phyloP scores from a whole-genome alignment of 2,329 filamentous ascomycete genomes.

The Trichothecium roseum region DNA sequence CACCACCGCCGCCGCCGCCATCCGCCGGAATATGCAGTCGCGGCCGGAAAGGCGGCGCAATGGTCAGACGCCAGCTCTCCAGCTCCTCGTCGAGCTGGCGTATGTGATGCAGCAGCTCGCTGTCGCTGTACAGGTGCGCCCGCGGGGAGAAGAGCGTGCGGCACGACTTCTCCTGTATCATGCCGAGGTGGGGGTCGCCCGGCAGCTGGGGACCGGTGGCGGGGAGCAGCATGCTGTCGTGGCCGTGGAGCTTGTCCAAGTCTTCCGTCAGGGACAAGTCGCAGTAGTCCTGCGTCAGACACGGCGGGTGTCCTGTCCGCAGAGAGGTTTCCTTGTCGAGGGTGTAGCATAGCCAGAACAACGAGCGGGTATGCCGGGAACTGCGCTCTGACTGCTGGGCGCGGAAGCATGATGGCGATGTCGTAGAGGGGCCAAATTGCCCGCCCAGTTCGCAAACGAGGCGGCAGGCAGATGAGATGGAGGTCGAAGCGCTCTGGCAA shows the following conservation, averaged over 20 bases:
- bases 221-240: conserved; percentile 13
- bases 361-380: conserved; percentile 21
- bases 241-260: conserved; percentile 19
- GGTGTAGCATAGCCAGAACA: conserved; percentile 46
- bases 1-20: too few species aligned
- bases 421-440: conserved; percentile 16
- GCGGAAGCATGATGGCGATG: too few species aligned
- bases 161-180: conserved; percentile 40
- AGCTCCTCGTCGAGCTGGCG: conserved; percentile 46
- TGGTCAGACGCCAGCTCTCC: conserved; percentile 40
- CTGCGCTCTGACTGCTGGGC: conserved; percentile 12
- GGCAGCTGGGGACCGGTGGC: conserved; percentile 15
- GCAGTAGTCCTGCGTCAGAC: conserved; percentile 39
- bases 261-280: conserved; percentile 37
- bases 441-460: conserved; percentile 38
- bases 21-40: conserved; percentile 26
- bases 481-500: conserved; percentile 32
- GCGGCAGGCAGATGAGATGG: conserved; percentile 33
- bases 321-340: conserved; percentile 47
- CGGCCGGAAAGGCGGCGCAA: conserved; percentile 34
- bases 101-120: conserved; percentile 41
- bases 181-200: conserved; percentile 35
- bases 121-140: conserved; percentile 37
- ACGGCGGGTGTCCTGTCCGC: conserved; percentile 40
- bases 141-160: conserved; percentile 36